These are phyloP conservation scores for Ogataea methylovora DNA, from an alignment of 805 yeast species.

Conservation along the genomic window DNA sequence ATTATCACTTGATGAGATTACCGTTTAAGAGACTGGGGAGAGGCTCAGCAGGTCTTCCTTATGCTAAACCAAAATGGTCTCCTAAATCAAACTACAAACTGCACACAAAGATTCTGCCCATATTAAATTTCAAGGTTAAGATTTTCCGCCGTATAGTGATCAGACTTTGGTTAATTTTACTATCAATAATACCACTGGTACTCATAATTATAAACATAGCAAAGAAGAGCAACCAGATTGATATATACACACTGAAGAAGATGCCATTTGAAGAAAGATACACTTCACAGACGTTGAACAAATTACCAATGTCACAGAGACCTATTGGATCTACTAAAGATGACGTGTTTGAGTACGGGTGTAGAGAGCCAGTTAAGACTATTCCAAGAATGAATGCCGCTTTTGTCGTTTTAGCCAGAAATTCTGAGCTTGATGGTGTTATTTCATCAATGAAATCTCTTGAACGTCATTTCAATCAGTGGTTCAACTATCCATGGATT, in stretches of 20 bases:
- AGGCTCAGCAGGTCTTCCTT: too few species aligned
- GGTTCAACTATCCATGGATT: constrained; percentile 92
- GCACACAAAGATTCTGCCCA: too few species aligned
- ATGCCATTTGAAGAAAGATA: constrained; percentile 14
- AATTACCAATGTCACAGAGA: constrained; percentile 20
- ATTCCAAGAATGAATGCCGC: constrained; percentile 68
- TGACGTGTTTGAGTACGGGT: constrained; percentile 25
- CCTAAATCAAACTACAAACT: too few species aligned
- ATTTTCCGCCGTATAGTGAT: constrained; percentile 1
- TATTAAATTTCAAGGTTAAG: background rate
- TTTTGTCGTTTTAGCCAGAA: constrained; percentile 76
- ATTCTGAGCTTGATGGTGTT: constrained; percentile 74
- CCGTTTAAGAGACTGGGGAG: too few species aligned
- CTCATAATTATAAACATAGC: background rate
- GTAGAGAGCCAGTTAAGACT: constrained; percentile 17
- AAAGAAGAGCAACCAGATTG: background rate
- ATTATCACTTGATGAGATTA: too few species aligned
- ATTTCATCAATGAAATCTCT: constrained; percentile 61
- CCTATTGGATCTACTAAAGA: constrained; percentile 17
- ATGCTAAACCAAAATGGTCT: too few species aligned
- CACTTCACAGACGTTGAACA: constrained; percentile 4
- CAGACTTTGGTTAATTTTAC: constrained; percentile 10
- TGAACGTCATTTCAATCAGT: constrained; percentile 86
- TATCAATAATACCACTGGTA: background rate
- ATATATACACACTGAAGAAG: constrained; percentile 4